phyloP scores from a whole-genome alignment of 202 grass and related monocot genomes.

The Schoenoplectus tabernaemontani region DNA sequence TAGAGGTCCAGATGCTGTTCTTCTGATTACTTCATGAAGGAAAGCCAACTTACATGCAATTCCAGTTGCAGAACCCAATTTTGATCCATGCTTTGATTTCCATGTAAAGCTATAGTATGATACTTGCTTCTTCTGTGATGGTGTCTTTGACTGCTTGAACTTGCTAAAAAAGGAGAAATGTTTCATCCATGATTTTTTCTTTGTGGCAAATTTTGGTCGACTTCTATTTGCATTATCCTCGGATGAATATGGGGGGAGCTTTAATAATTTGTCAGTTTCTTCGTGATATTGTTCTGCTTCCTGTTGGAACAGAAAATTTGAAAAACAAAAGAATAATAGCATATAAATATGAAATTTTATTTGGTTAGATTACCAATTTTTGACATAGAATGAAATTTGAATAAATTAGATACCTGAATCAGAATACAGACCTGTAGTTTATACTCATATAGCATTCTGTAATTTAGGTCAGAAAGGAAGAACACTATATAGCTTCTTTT shows the following conservation, averaged over 20 bases:
- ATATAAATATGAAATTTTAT: neutral
- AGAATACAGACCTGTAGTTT: no score
- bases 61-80: neutral
- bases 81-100: neutral
- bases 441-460: no score
- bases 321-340: neutral
- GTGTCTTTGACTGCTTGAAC: constrained; percentile 20
- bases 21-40: constrained; percentile 14
- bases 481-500: no score
- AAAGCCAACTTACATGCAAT: constrained; percentile 28
- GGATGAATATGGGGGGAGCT: neutral
- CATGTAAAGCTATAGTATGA: neutral
- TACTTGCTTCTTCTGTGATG: constrained; percentile 10
- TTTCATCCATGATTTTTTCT: constrained; percentile 30
- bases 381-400: no score
- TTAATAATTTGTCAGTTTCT: neutral
- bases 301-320: neutral
- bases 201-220: constrained; percentile 4
- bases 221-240: neutral
- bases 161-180: constrained; percentile 35
- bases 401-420: no score
- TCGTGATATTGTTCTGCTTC: neutral
- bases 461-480: no score
- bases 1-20: constrained; percentile 2
- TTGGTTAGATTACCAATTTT: no score